Evolutionary conservation across 805 yeast species (phyloP).

Genomic region (Saccharomycopsis guyanensis): DNA sequence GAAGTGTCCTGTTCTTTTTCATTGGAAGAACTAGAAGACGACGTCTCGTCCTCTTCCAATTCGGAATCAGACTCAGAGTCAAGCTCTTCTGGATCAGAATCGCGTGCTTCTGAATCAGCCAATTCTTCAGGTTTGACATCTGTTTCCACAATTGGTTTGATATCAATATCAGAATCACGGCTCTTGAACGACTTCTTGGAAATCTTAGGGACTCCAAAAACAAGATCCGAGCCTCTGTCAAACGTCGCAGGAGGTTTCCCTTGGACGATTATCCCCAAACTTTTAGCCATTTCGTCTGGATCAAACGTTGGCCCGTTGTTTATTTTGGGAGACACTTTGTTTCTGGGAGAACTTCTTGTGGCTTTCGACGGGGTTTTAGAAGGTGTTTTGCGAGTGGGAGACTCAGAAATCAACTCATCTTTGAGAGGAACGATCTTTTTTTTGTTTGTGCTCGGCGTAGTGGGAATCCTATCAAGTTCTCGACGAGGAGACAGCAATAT

Average conservation of each 20-base stretch:
- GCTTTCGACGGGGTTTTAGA: background rate
- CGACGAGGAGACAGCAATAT: conserved; percentile 17
- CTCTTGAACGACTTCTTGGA: conserved; percentile 10
- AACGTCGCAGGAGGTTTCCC: conserved; percentile 13
- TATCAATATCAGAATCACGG: background rate
- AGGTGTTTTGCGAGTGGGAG: background rate
- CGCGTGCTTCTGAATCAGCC: conserved; percentile 1
- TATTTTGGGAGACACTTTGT: background rate
- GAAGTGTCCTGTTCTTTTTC: conserved; percentile 1
- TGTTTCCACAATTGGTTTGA: background rate
- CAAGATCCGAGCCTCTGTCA: conserved; percentile 5
- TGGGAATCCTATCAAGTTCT: background rate
- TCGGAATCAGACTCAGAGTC: conserved; percentile 5
- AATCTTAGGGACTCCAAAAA: background rate
- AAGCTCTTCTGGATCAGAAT: conserved; percentile 3
- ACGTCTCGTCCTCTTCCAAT: background rate
- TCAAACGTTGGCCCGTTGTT: conserved; percentile 1
- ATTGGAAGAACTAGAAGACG: background rate
- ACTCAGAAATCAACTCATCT: background rate
- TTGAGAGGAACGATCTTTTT: background rate
- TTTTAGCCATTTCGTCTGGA: conserved; percentile 14
- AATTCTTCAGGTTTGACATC: background rate
- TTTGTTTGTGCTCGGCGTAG: background rate
- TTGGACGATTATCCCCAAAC: conserved; percentile 17
- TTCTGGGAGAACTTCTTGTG: background rate